A percentile compares a stretch with the other conserved stretches of the same genome.
Evolutionary conservation across 805 yeast species (phyloP).

Genomic region (Blastobotrys chiropterorum): DNA sequence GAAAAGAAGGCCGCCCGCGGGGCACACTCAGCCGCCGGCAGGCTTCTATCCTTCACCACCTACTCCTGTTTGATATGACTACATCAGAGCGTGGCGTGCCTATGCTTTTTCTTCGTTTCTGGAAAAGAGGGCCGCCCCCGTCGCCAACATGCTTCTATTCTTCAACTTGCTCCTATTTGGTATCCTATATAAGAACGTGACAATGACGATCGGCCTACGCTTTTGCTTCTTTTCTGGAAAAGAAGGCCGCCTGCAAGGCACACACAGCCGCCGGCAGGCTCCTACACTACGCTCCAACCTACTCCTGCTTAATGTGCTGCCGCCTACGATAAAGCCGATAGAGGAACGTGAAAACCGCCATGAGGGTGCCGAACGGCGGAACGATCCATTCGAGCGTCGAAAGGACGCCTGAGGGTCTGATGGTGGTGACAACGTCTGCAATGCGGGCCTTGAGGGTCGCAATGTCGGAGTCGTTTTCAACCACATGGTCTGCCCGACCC

Average conservation of each 20-base stretch:
- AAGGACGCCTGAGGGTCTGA: constrained; percentile 34
- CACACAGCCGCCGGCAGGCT: not conserved
- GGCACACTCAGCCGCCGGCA: not conserved
- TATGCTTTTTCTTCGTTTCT: too few relatives aligned
- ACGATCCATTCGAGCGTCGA: constrained; percentile 28
- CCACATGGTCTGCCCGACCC: constrained; percentile 53
- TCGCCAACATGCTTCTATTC: too few relatives aligned
- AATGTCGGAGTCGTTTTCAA: constrained; percentile 53
- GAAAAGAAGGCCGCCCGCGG: not conserved
- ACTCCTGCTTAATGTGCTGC: not conserved
- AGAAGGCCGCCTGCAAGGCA: not conserved
- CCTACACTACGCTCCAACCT: not conserved
- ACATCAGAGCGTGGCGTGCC: not conserved
- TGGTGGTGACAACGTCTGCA: constrained; percentile 33
- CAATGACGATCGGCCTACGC: too few relatives aligned
- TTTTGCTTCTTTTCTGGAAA: not conserved
- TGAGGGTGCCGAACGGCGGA: constrained; percentile 30
- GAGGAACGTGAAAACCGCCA: constrained; percentile 14
- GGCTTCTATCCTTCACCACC: not conserved
- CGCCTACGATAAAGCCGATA: not conserved
- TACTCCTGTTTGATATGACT: not conserved
- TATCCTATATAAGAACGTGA: too few relatives aligned
- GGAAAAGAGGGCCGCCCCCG: too few relatives aligned
- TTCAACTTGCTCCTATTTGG: too few relatives aligned
- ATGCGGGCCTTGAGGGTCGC: constrained; percentile 41